phyloP scores from a whole-genome alignment of 176 grass and related monocot species.

The Oryza coarctata region DNA sequence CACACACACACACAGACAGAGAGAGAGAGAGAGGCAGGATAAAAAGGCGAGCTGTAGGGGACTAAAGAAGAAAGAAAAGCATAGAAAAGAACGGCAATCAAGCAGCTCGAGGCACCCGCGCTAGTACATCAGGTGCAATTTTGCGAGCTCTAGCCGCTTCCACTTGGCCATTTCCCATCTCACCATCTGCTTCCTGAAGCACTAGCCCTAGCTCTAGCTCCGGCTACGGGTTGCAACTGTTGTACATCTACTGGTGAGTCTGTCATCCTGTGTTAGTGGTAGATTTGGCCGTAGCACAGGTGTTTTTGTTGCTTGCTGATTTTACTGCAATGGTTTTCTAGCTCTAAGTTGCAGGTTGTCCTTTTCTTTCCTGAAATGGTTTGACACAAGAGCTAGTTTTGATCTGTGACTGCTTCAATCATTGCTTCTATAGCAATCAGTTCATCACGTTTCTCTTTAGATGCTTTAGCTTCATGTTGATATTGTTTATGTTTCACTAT shows the following conservation, averaged over 20 bases:
- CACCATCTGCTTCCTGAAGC: background rate
- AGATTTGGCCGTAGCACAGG: background rate
- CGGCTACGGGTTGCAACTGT: background rate
- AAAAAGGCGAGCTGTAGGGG: conserved; percentile 45
- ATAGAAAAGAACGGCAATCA: conserved; percentile 25
- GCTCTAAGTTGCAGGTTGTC: background rate
- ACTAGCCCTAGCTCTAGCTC: background rate
- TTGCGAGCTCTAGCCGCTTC: conserved; percentile 23
- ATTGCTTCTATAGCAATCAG: background rate
- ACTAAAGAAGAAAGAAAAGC: conserved; percentile 19
- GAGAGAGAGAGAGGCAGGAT: conserved; percentile 15
- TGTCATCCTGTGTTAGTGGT: background rate
- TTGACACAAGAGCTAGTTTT: conserved; percentile 20
- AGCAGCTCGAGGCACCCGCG: background rate
- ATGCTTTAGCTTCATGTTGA: background rate
- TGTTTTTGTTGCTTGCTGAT: background rate
- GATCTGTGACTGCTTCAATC: background rate
- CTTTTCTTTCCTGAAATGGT: conserved; percentile 34
- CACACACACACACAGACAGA: no score
- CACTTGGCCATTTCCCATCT: conserved; percentile 22
- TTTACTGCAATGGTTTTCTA: no score
- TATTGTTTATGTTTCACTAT: background rate
- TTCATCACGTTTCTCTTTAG: background rate
- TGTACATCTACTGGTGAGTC: conserved; percentile 11
- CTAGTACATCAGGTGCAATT: conserved; percentile 20